phyloP scores from a whole-genome alignment of 1,139 yeast species.

The Groenewaldozyma auringiensis region DNA sequence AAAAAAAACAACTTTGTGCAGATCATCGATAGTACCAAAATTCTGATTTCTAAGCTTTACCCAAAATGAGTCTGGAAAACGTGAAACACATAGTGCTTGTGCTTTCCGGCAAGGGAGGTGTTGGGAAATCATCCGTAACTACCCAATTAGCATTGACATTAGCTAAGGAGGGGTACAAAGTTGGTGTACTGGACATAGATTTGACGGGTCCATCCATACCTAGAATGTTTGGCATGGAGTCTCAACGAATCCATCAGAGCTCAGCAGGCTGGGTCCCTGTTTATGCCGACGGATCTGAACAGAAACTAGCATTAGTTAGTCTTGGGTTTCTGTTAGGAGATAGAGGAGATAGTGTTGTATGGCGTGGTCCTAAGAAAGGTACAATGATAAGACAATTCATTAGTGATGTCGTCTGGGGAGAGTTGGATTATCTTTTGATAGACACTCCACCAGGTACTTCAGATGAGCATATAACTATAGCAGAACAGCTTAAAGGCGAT shows the following conservation, averaged over 20 bases:
- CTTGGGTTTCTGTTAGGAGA: constrained; percentile 81
- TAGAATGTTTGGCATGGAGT: constrained; percentile 89
- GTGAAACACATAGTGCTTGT: constrained; percentile 67
- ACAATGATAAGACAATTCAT: constrained; percentile 95
- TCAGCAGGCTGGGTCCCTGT: constrained; percentile 92
- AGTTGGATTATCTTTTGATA: constrained; percentile 69
- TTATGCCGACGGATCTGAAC: constrained; percentile 30
- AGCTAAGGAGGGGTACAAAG: constrained; percentile 61
- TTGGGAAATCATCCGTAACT: constrained; percentile 93
- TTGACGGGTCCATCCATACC: constrained; percentile 96
- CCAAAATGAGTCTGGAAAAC: neutral
- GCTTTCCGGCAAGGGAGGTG: constrained; percentile 95
- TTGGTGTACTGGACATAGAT: constrained; percentile 92
- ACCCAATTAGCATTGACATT: constrained; percentile 83
- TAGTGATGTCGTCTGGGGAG: constrained; percentile 87
- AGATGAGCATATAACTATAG: constrained; percentile 95
- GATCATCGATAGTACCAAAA: too few species aligned
- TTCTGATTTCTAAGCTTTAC: neutral
- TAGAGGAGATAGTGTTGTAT: constrained; percentile 85
- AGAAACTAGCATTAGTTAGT: constrained; percentile 56
- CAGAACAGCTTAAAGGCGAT: constrained; percentile 72
- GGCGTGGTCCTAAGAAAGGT: constrained; percentile 98
- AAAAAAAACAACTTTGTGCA: too few species aligned
- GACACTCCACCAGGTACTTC: constrained; percentile 99
- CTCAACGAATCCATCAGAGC: constrained; percentile 71